A percentile compares a stretch with the other conserved stretches of the same genome.
These are phyloP conservation scores for Cladophialophora immunda DNA, from an alignment of 2,329 filamentous ascomycete genomes.

Conservation along the genomic window DNA sequence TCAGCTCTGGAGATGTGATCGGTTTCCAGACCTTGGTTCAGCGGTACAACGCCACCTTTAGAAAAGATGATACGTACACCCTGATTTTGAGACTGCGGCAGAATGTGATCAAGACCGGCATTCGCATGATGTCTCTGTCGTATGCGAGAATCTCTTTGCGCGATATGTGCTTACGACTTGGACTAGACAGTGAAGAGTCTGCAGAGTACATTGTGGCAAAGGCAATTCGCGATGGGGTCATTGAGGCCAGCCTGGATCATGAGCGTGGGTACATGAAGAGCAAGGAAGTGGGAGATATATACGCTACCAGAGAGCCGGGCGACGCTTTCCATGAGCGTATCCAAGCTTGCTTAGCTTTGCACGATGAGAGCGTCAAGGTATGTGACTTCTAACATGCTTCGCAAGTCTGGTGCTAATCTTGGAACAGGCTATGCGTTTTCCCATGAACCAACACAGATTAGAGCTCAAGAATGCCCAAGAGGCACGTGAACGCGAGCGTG, in stretches of 20 bases:
- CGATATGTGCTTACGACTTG: constrained; percentile 95
- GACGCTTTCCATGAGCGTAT: constrained; percentile 99
- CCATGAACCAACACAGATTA: constrained; percentile 97
- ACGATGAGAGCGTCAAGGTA: constrained; percentile 98
- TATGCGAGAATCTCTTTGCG: constrained; percentile 97
- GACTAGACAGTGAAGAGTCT: constrained; percentile 93
- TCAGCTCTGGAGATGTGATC: constrained; percentile 94
- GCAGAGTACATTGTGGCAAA: constrained; percentile 99
- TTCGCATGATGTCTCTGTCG: constrained; percentile 98
- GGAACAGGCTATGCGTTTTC: constrained; percentile 90
- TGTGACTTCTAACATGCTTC: constrained; percentile 37
- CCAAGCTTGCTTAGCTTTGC: constrained; percentile 84
- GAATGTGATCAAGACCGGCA: constrained; percentile 99
- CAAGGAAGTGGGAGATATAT: constrained; percentile 94
- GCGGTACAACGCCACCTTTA: constrained; percentile 82
- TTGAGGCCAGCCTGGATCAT: constrained; percentile 92
- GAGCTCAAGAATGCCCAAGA: constrained; percentile 99
- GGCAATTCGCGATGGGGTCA: constrained; percentile 96
- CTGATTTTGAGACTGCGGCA: constrained; percentile 93
- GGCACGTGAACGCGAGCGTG: constrained; percentile 92
- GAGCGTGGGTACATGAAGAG: constrained; percentile 99
- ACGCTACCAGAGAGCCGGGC: constrained; percentile 92
- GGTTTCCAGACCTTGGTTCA: constrained; percentile 90
- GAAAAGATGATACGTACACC: constrained; percentile 92
- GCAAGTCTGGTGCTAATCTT: constrained; percentile 43